phyloP scores from a whole-genome alignment of 495 filamentous ascomycete species.

The Venustampulla echinocandica region DNA sequence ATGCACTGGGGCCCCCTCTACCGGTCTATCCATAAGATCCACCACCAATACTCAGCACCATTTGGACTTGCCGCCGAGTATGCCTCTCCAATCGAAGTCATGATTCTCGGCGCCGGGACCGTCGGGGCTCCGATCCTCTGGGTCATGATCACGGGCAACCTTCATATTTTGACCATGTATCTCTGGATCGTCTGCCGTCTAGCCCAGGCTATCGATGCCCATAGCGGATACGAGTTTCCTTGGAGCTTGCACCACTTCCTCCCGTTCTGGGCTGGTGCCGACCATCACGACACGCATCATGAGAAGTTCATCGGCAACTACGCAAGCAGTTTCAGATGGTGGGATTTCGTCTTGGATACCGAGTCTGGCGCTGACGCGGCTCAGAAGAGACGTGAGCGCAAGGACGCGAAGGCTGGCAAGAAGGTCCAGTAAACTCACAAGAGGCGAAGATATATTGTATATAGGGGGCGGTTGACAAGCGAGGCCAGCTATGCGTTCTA shows the following conservation, averaged over 20 bases:
- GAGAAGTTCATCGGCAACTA: slow-evolving; percentile 98
- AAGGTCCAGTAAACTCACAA: slow-evolving; percentile 18
- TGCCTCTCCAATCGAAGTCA: slow-evolving; percentile 93
- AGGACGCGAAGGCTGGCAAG: slow-evolving; percentile 47
- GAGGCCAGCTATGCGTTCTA: too few relatives aligned
- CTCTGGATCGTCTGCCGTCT: slow-evolving; percentile 88
- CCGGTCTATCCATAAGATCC: slow-evolving; percentile 93
- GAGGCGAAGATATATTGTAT: slow-evolving; percentile 2
- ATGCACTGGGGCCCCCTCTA: slow-evolving; percentile 95
- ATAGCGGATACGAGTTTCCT: slow-evolving; percentile 96
- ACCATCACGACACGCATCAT: slow-evolving; percentile 94
- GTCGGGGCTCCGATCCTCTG: slow-evolving; percentile 77
- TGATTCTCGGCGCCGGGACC: slow-evolving; percentile 91
- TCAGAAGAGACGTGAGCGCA: slow-evolving; percentile 74
- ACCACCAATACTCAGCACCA: slow-evolving; percentile 95
- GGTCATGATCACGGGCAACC: slow-evolving; percentile 71
- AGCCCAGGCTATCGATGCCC: slow-evolving; percentile 96
- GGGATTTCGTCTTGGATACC: slow-evolving; percentile 90
- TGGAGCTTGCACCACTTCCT: slow-evolving; percentile 93
- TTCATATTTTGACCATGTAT: slow-evolving; percentile 97
- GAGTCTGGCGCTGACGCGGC: slow-evolving; percentile 83
- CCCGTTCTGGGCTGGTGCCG: slow-evolving; percentile 95
- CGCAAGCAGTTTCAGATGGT: slow-evolving; percentile 96
- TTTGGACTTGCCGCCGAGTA: slow-evolving; percentile 97
- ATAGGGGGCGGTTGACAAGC: background rate